A percentile compares a stretch with the other conserved stretches of the same genome.
Conservation (phyloP, 2,329 filamentous ascomycete species). For the Apiospora aurea region DNA sequence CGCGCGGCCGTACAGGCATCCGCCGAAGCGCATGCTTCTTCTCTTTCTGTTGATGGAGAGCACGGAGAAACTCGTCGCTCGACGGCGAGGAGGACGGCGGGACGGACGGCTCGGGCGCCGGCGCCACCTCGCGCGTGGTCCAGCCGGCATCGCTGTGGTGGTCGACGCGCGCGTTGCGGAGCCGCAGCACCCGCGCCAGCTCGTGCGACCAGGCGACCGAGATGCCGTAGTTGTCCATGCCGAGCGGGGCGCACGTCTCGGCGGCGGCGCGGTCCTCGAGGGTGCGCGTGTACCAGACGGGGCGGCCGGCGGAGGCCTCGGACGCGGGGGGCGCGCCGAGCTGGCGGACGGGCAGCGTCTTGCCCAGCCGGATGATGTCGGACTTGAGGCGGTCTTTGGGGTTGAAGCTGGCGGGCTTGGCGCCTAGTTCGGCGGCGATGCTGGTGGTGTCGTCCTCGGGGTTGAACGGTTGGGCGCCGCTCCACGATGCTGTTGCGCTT, state of each 20-base stretch:
- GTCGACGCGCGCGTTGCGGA: conserved; percentile 5
- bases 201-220: conserved; percentile 21
- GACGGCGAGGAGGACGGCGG: not conserved
- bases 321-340: not conserved
- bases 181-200: conserved; percentile 11
- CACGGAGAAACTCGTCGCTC: too few relatives aligned
- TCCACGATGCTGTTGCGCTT: not conserved
- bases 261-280: not conserved
- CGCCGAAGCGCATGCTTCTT: not conserved
- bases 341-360: not conserved
- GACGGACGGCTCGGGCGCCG: not conserved
- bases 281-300: conserved; percentile 22
- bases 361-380: not conserved
- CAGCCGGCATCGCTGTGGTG: not conserved
- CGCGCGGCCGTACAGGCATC: not conserved
- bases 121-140: not conserved
- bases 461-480: too few relatives aligned
- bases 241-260: conserved; percentile 12
- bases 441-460: not conserved
- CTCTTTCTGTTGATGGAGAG: not conserved
- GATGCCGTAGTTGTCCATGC: conserved; percentile 24
- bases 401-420: not conserved
- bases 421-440: conserved; percentile 12
- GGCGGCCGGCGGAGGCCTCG: too few relatives aligned
- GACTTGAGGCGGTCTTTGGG: not conserved